Percentiles rank a stretch among this genome's conserved stretches.
Conservation (phyloP, 176 grass and related monocot species). For the Eragrostis nindensis region DNA sequence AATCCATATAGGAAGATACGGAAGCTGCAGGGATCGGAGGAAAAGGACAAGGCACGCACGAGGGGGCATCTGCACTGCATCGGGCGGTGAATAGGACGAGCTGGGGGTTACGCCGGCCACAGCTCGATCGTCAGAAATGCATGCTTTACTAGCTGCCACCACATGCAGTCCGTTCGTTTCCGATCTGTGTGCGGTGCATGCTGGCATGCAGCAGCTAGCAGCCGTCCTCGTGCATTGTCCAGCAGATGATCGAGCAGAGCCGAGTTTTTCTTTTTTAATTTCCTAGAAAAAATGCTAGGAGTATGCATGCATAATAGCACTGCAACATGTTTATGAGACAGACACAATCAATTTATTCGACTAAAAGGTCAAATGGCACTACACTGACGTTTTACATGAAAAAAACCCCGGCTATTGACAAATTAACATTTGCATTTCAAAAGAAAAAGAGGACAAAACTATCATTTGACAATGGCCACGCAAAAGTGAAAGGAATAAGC, state of each 20-base stretch:
- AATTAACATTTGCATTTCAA: neutral
- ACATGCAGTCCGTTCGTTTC: neutral
- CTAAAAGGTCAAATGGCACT: no score
- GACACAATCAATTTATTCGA: no score
- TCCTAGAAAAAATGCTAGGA: no score
- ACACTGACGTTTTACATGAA: neutral
- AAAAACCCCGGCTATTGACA: neutral
- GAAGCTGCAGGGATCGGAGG: neutral
- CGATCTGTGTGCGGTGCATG: neutral
- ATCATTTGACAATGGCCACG: neutral
- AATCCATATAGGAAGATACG: constrained; percentile 48
- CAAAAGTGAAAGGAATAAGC: neutral
- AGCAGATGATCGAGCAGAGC: neutral
- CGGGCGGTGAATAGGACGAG: neutral
- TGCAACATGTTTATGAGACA: no score
- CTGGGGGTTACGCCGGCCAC: constrained; percentile 17
- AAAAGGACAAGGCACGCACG: constrained; percentile 17
- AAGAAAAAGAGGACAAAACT: no score
- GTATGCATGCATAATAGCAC: no score
- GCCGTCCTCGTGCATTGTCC: neutral
- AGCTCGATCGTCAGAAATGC: constrained; percentile 11
- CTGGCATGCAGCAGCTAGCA: neutral
- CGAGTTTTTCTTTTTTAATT: no score
- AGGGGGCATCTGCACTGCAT: constrained; percentile 25
- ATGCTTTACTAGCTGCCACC: neutral